Conservation (phyloP, 2,329 filamentous ascomycete genomes). For the Cladosporium sphaerospermum region DNA sequence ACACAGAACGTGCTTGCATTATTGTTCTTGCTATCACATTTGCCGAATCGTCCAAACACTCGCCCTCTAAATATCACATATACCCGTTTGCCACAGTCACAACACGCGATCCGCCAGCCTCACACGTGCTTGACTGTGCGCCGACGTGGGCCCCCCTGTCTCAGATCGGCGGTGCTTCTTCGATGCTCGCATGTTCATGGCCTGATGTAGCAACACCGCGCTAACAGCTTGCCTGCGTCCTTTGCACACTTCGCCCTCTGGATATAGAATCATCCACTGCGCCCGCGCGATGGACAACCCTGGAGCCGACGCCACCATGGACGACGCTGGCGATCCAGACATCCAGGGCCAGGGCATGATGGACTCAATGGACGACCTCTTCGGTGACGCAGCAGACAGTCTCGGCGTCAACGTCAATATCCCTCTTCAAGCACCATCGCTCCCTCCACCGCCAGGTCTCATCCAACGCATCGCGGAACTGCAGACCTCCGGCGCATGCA, state of each 20-base stretch:
- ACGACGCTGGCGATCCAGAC: conserved; percentile 16
- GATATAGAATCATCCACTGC: neutral
- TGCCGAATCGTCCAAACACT: no score
- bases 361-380: conserved; percentile 64
- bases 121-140: conserved; percentile 4
- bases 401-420: conserved; percentile 54
- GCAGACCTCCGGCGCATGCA: conserved; percentile 68
- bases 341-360: conserved; percentile 40
- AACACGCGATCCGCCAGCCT: conserved; percentile 1
- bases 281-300: conserved; percentile 7
- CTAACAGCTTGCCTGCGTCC: neutral
- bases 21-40: no score
- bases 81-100: no score
- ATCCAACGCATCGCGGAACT: conserved; percentile 70
- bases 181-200: neutral
- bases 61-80: no score
- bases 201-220: neutral
- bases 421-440: conserved; percentile 36
- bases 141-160: conserved; percentile 2
- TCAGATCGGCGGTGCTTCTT: neutral
- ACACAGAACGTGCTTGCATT: no score
- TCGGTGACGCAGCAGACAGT: conserved; percentile 57
- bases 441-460: conserved; percentile 52
- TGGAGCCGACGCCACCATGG: conserved; percentile 13
- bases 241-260: neutral